Evolutionary conservation across 2,329 filamentous ascomycete species (phyloP), one percentile per base, ranked within the genome.

Genomic region (Stagonosporopsis cucurbitacearum): DNA sequence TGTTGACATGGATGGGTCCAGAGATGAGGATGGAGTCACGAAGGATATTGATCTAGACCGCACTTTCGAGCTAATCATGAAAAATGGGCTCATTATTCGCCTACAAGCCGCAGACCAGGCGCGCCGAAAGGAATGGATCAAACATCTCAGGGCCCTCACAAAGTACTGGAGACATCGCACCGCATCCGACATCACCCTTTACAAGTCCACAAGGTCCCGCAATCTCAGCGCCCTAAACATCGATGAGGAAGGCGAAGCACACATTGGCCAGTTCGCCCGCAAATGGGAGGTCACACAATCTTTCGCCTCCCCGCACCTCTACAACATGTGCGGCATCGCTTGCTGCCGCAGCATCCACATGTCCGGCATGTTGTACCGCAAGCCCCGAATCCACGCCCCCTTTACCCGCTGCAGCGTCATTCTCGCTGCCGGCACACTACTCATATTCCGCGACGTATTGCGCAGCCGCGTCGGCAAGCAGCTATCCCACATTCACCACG

Each of bases 281-380:
- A 88, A 89, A 65, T 89, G 87, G 87, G 87, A 89, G 69, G 86
- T 89, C 20, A 84, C 80, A 15, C 82, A 86, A 59, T 84, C 85
- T 1, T 82, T 82, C 62, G 85, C 86, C n/a, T 87, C 82, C 1
- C 82, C 86, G 1, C 76, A 84, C 35, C 74, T 89, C n/a, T 88
- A 88, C 76, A 86, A 89, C 69, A 82, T 89, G 76, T 89, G 87
- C 69, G 82, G 83, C n/a, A 81, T 89, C 20, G 81, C 83, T 11
- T 81, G 79, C 33, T 89, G 87, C 68, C 83, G 87, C 37, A 78
- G 83, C 17, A 84, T 89, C 50, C 77, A 80, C 53, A 82, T 88
- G 72, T 84, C 84, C 30, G 87, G 87, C 2, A 75, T 80, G 17
- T 77, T 89, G 1, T 89, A 86, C 71, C 82, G 84, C 47, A 89